Evolutionary conservation across 495 filamentous ascomycete genomes (phyloP), one percentile per base, ranked within the genome.

Genomic region (Lophium mytilinum): DNA sequence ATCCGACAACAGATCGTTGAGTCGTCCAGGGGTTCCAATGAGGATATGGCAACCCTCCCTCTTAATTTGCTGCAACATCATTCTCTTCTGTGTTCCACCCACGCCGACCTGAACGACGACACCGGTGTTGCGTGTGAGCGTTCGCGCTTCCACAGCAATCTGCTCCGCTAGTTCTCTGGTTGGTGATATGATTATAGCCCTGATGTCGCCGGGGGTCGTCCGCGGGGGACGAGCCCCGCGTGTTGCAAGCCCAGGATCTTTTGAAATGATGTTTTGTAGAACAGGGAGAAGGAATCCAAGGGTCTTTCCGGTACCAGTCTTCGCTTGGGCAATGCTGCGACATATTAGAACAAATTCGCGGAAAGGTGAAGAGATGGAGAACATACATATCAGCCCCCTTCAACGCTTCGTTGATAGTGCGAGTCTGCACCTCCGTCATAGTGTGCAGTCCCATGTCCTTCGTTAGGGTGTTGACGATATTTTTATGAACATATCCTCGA

Each of bases 81-180:
- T 47, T 3, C 63, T 55, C 73, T 96, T 98, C 61, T 80, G 77
- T 0, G 88, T 90, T 15, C 93, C 93, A 66, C 93, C 93, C 10
- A 97, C 93, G 37, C 90, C 94, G 39, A 82, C 81, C 71, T 95
- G 90, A 21, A 95, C 85, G 17, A 84, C 70, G 35, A 98, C 69
- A 7, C 83, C 80, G 0, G 88, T 94, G 52, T 77, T 73, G 8
- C 39, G 41, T 4, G 80, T 78, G n/a, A 96, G 66, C 67, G 84
- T 92, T 42, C 58, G 72, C 2, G 93, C 90, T 67, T 98, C 93
- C 0, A 72, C 81, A 10, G 85, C 87, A 62, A 98, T 97, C 73
- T 98, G 93, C 69, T 95, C 89, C 4, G 93, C 93, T 58, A 98
- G 78, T 72, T 98, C 93, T 56, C 93, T 82, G 17, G 93, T 98